Evolutionary conservation across 148 eudicot genomes (phyloP).

Genomic region (Beta vulgaris): DNA sequence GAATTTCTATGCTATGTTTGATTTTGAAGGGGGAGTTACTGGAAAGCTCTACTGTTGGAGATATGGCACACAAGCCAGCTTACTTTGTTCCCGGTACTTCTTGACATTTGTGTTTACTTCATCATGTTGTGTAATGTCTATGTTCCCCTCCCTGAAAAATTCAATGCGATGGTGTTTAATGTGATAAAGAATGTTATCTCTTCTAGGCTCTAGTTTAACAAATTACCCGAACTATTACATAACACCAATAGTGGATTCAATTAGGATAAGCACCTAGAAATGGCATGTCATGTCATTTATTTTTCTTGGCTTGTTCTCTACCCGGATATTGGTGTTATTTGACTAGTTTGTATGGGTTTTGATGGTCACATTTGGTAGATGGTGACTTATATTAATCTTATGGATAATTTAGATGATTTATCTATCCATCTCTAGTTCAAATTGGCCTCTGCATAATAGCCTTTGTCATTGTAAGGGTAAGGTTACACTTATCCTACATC

Average conservation of each 20-base stretch:
- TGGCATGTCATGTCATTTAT: not conserved
- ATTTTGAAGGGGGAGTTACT: constrained; percentile 92
- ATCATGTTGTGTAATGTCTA: not conserved
- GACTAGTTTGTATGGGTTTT: not conserved
- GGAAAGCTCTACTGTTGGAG: constrained; percentile 77
- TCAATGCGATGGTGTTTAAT: not conserved
- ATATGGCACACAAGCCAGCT: constrained; percentile 97
- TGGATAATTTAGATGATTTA: too few relatives aligned
- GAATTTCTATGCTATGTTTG: constrained; percentile 40
- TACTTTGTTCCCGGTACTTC: constrained; percentile 93
- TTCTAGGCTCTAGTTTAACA: not conserved
- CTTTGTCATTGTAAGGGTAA: not conserved
- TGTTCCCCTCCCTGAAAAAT: not conserved
- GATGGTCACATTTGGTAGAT: not conserved
- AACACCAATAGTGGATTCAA: too few relatives aligned
- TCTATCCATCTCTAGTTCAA: too few relatives aligned
- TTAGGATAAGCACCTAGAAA: not conserved
- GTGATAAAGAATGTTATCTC: not conserved
- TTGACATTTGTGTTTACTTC: constrained; percentile 3
- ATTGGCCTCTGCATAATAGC: too few relatives aligned
- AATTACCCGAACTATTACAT: not conserved
- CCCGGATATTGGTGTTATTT: not conserved
- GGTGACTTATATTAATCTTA: not conserved
- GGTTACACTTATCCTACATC: not conserved
- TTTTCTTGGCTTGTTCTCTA: not conserved